phyloP scores from a whole-genome alignment of 768 basidiomycete species.

The Tubosaeta sp. region DNA sequence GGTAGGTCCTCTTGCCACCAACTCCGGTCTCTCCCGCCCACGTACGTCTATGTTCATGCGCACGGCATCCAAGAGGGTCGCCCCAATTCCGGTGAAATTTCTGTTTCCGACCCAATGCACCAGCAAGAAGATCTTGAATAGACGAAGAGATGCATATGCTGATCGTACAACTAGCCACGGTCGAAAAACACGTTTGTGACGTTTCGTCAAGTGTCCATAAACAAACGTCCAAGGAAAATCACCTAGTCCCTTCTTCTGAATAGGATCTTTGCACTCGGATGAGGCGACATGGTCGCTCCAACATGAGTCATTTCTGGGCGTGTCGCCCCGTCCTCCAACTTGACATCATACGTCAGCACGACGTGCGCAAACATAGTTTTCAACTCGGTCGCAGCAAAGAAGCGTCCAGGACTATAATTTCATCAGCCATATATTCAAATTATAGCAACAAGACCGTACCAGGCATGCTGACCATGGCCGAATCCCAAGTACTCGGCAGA shows the following conservation, averaged over 20 bases:
- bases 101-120: too few relatives aligned
- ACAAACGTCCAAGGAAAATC: too few relatives aligned
- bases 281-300: background rate
- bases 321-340: background rate
- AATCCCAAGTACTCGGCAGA: conserved; percentile 34
- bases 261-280: conserved; percentile 2
- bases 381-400: conserved; percentile 40
- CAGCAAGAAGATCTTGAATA: too few relatives aligned
- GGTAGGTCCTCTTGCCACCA: too few relatives aligned
- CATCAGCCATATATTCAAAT: background rate
- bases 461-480: conserved; percentile 26
- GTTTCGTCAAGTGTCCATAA: too few relatives aligned
- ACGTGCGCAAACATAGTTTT: conserved; percentile 44
- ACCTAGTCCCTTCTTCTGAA: background rate
- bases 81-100: too few relatives aligned
- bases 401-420: conserved; percentile 24
- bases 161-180: too few relatives aligned
- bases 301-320: background rate
- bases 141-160: too few relatives aligned
- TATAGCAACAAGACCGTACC: conserved; percentile 4
- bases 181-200: too few relatives aligned
- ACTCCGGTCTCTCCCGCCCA: too few relatives aligned
- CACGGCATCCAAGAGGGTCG: too few relatives aligned
- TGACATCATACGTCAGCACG: conserved; percentile 23
- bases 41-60: too few relatives aligned